These are phyloP conservation scores for Colletotrichum agaves DNA, from an alignment of 2,329 filamentous ascomycete species.

Conservation along the genomic window DNA sequence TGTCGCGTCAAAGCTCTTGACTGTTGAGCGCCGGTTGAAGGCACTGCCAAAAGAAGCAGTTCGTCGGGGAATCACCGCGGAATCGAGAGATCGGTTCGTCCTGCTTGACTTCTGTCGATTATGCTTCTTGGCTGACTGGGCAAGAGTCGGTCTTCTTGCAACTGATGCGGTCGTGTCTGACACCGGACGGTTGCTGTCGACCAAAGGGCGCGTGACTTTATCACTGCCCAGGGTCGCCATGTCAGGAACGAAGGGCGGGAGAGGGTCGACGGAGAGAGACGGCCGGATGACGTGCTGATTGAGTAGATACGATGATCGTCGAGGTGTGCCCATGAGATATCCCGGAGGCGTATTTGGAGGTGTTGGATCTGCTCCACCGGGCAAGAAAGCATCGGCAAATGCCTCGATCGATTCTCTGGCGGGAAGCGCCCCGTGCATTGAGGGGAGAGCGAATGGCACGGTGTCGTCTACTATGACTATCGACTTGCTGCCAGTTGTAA, in stretches of 20 bases:
- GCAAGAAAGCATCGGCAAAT: constrained; percentile 63
- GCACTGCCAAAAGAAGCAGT: constrained; percentile 71
- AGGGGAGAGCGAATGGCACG: constrained; percentile 57
- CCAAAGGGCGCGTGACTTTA: constrained; percentile 44
- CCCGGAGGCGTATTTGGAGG: constrained; percentile 71
- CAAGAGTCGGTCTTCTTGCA: constrained; percentile 11
- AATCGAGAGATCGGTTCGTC: constrained; percentile 61
- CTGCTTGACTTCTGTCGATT: constrained; percentile 59
- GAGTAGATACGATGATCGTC: constrained; percentile 66
- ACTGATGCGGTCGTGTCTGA: constrained; percentile 46
- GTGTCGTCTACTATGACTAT: constrained; percentile 88
- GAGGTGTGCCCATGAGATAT: constrained; percentile 55
- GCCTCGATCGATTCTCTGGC: constrained; percentile 61
- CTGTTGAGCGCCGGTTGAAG: constrained; percentile 59
- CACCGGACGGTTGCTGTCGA: constrained; percentile 46
- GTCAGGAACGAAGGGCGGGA: constrained; percentile 62
- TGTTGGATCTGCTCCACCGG: constrained; percentile 63
- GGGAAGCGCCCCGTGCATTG: constrained; percentile 62
- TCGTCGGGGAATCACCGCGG: constrained; percentile 60
- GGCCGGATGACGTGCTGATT: constrained; percentile 56
- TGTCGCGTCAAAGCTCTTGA: constrained; percentile 71
- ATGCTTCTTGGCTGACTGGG: constrained; percentile 45
- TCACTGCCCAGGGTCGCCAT: constrained; percentile 51
- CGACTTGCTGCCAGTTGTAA: constrained; percentile 87
- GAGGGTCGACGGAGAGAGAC: constrained; percentile 50